Base-by-base conservation (phyloP, 2,329 filamentous ascomycete species). In the Fusarium sp. region DNA sequence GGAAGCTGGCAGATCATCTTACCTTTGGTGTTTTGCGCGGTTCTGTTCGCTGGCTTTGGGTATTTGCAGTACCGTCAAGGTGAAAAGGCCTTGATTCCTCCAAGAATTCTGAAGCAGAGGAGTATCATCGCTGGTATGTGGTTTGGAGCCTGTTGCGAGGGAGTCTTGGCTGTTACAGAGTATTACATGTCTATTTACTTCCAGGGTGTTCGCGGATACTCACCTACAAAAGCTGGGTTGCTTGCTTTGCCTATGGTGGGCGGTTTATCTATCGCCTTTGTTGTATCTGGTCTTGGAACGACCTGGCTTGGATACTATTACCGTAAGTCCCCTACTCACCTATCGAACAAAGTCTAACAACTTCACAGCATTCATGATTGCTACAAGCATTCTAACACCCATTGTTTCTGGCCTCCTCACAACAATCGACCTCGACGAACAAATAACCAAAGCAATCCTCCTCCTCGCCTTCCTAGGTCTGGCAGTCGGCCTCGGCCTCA, bases 161-260 rank as follows among this genome's bases (percentile, higher is more conserved):
- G 72, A 1, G 50, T 75, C 0, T 59, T 75, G 5, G 49, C 69
- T 0, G 73, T 75, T 4, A 73, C 73, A 0, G 72, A 75, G 27
- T 75, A 72, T 6, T 75, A 75, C 55, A 75, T 75, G 69, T 66
- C 67, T 11, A 75, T 75, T 5, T 75, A 75, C 53, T 75, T 75
- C 5, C 73, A 75, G 13, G 73, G 71, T 13, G 73, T 75, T 3
- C 34, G 65, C 8, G 73, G 73, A 2, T 72, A 73, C 12, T 42
- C 72, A 4, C 59, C 72, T 2, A 57, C 72, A 0, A 56, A 61
- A 12, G 67, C 72, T 16, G 72, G 72, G 0, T 7, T 75, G 1
- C 56, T 75, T 9, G 72, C 72, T 1, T 60, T 74, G 12, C 72
- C 72, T 0, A 74, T 74, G 72, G 46, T 74, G 0, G 72, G 71